Conservation (phyloP, 2,329 filamentous ascomycete species). For the Monosporascus sp. region DNA sequence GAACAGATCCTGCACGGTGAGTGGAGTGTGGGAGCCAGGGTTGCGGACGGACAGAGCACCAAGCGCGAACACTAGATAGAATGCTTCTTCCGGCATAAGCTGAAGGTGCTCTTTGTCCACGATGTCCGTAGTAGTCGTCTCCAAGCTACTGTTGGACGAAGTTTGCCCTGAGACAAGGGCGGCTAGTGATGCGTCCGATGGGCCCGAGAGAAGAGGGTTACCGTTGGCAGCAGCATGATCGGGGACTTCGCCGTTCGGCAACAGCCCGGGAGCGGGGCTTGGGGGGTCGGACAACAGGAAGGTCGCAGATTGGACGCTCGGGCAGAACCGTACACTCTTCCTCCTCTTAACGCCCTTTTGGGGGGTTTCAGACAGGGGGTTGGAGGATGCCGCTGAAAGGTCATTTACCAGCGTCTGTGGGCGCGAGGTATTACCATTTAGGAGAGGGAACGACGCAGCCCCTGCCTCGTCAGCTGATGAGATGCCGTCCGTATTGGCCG, state of each 20-base stretch:
- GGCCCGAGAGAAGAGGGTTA: slow-evolving; percentile 5
- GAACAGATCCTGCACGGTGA: slow-evolving; percentile 55
- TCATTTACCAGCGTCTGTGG: slow-evolving; percentile 7
- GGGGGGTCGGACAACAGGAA: slow-evolving; percentile 49
- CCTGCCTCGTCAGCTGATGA: neutral
- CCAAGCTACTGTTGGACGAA: neutral
- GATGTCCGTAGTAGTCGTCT: slow-evolving; percentile 20
- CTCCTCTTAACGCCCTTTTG: slow-evolving; percentile 30
- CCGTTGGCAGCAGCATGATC: slow-evolving; percentile 5
- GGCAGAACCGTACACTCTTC: slow-evolving; percentile 68
- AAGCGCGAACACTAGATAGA: slow-evolving; percentile 80
- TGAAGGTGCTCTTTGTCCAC: slow-evolving; percentile 77
- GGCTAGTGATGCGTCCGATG: slow-evolving; percentile 9
- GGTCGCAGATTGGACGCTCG: slow-evolving; percentile 59
- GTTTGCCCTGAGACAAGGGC: slow-evolving; percentile 6
- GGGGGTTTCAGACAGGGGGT: slow-evolving; percentile 7
- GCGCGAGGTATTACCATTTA: neutral
- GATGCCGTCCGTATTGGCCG: neutral
- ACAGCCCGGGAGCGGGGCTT: slow-evolving; percentile 33
- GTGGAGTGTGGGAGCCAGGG: slow-evolving; percentile 34
- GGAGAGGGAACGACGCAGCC: neutral
- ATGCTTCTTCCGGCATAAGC: slow-evolving; percentile 81
- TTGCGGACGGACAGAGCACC: slow-evolving; percentile 64
- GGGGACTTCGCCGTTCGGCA: slow-evolving; percentile 16
- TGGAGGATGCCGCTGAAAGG: neutral